These are phyloP conservation scores for Cryptococcus sp. DNA, from an alignment of 1,284 basidiomycete genomes.

Conservation along the genomic window DNA sequence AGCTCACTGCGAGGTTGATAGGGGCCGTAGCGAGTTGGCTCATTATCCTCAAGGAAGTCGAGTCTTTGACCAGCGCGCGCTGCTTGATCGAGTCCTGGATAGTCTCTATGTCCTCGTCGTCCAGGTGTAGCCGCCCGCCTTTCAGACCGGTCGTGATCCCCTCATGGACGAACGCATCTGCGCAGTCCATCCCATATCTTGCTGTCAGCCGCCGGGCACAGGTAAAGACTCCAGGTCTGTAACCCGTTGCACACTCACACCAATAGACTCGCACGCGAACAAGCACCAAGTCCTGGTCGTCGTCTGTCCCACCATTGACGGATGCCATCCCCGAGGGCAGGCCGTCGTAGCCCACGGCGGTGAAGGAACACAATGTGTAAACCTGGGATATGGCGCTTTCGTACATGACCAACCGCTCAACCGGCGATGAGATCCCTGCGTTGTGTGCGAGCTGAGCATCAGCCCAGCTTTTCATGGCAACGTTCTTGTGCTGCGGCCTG, in stretches of 20 bases:
- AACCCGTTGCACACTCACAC: conserved; percentile 52
- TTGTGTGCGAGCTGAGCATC: neutral
- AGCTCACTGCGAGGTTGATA: conserved; percentile 59
- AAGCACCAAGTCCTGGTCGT: conserved; percentile 40
- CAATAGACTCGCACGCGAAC: conserved; percentile 75
- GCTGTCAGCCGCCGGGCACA: neutral
- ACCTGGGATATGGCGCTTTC: conserved; percentile 63
- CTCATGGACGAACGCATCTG: conserved; percentile 67
- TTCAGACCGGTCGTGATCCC: conserved; percentile 69
- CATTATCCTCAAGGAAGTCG: conserved; percentile 43
- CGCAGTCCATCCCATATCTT: neutral
- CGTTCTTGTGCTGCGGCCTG: neutral
- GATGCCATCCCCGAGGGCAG: conserved; percentile 46
- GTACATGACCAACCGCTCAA: conserved; percentile 62
- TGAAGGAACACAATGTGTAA: conserved; percentile 64
- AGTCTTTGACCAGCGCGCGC: conserved; percentile 43
- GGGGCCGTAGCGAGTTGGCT: conserved; percentile 59
- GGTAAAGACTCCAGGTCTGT: neutral
- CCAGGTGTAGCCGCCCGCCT: conserved; percentile 66
- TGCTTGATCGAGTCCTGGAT: conserved; percentile 65
- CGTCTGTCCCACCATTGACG: conserved; percentile 51
- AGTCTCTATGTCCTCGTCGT: conserved; percentile 63
- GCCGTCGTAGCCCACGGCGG: conserved; percentile 55
- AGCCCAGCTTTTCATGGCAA: too few relatives aligned
- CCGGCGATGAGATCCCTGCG: conserved; percentile 54